A percentile compares a stretch with the other conserved stretches of the same genome.
Evolutionary conservation across 345 rosid species (phyloP).

Genomic region (Mangifera indica): DNA sequence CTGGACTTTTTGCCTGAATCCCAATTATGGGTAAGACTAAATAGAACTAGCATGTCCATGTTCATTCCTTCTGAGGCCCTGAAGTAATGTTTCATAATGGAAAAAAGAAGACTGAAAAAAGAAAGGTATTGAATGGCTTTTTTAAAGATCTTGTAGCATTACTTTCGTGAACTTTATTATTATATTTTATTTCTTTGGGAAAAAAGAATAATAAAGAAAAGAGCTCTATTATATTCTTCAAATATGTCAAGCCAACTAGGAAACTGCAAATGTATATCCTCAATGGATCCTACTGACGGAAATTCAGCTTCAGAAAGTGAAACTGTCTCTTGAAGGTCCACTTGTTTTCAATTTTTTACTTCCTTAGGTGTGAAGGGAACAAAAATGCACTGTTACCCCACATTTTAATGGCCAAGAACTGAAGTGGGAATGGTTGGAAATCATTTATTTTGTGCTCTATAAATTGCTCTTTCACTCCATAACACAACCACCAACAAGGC

Average conservation of each 20-base stretch:
- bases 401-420: neutral
- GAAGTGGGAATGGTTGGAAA: neutral
- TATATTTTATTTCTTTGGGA: neutral
- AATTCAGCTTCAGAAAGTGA: constrained; percentile 32
- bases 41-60: neutral
- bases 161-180: constrained; percentile 5
- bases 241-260: constrained; percentile 11
- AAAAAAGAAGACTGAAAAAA: neutral
- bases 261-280: constrained; percentile 12
- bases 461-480: constrained; percentile 10
- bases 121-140: neutral
- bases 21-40: neutral
- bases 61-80: neutral
- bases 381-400: constrained; percentile 18
- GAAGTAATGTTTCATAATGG: neutral
- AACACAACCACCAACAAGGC: constrained; percentile 13
- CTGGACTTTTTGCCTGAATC: neutral
- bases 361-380: constrained; percentile 32
- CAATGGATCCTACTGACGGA: constrained; percentile 27
- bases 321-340: constrained; percentile 17
- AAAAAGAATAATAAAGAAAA: neutral
- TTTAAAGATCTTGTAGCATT: neutral
- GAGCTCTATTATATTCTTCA: neutral
- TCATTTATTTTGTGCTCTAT: neutral
- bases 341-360: constrained; percentile 20